Percentiles rank a stretch among this genome's conserved stretches.
Conservation (phyloP, 768 basidiomycete species). For the Termitomyces sp. region DNA sequence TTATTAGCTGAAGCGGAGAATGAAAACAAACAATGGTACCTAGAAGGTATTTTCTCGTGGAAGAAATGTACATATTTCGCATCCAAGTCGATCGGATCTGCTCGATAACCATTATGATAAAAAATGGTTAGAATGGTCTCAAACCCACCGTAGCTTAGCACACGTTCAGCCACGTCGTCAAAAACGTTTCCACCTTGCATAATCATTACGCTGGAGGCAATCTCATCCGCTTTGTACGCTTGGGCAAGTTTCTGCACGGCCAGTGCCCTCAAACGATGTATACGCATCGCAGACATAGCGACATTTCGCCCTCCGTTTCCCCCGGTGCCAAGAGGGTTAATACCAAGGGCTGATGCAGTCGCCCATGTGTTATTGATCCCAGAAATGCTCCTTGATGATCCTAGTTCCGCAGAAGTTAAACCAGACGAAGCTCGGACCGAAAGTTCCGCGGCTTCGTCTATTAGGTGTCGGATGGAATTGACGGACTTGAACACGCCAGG, state of each 20-base stretch:
- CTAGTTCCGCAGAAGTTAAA: slow-evolving; percentile 68
- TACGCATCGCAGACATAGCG: slow-evolving; percentile 79
- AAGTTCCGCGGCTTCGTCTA: slow-evolving; percentile 87
- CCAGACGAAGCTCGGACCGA: slow-evolving; percentile 87
- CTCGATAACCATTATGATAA: not conserved
- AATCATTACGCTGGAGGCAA: slow-evolving; percentile 89
- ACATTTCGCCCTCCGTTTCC: slow-evolving; percentile 61
- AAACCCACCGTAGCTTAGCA: slow-evolving; percentile 55
- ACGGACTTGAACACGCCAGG: slow-evolving; percentile 83
- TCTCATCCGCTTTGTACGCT: slow-evolving; percentile 85
- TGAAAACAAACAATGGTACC: slow-evolving; percentile 36
- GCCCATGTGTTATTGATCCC: slow-evolving; percentile 52
- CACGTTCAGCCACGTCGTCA: slow-evolving; percentile 87
- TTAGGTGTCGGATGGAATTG: slow-evolving; percentile 67
- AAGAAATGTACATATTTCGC: slow-evolving; percentile 92
- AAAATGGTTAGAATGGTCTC: not conserved
- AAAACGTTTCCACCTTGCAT: slow-evolving; percentile 94
- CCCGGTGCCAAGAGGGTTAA: slow-evolving; percentile 50
- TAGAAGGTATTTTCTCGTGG: slow-evolving; percentile 91
- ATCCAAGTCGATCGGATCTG: slow-evolving; percentile 74
- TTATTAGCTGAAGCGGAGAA: not conserved
- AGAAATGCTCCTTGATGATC: slow-evolving; percentile 50
- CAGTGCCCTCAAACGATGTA: slow-evolving; percentile 73
- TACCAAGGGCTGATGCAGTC: slow-evolving; percentile 55
- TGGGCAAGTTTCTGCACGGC: slow-evolving; percentile 85